These are phyloP conservation scores for Silene latifolia DNA, from an alignment of 148 eudicot genomes.

Conservation along the genomic window DNA sequence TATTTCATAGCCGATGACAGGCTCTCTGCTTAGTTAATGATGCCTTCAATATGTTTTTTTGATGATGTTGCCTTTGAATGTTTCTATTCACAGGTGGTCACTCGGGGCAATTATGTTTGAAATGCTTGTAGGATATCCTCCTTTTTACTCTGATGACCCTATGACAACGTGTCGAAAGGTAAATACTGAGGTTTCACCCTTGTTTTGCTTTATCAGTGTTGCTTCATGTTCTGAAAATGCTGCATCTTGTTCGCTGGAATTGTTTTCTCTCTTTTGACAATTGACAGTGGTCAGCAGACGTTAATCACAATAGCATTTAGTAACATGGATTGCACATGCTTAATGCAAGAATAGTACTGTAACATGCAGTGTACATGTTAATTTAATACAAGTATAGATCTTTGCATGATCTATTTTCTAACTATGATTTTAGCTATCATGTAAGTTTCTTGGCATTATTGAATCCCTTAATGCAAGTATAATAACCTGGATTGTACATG, in stretches of 20 bases:
- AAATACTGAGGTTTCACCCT: slow-evolving; percentile 3
- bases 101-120: slow-evolving; percentile 94
- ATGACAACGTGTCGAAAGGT: slow-evolving; percentile 99
- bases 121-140: slow-evolving; percentile 98
- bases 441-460: not conserved
- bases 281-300: not conserved
- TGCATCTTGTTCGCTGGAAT: slow-evolving; percentile 1
- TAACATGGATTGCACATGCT: not conserved
- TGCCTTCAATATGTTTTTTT: not conserved
- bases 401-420: not conserved
- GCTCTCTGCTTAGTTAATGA: not conserved
- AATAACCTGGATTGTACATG: not conserved
- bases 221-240: slow-evolving; percentile 9
- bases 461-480: not conserved
- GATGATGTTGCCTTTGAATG: not conserved
- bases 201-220: slow-evolving; percentile 4
- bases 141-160: slow-evolving; percentile 96
- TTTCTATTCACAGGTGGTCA: slow-evolving; percentile 73
- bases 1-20: not conserved
- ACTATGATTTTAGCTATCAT: not conserved
- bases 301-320: not conserved
- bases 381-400: too few species aligned
- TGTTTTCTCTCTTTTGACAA: not conserved
- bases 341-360: too few species aligned
- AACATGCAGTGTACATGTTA: too few species aligned